These are phyloP conservation scores for Alternaria consortialis DNA, from an alignment of 2,329 filamentous ascomycete species.

Conservation along the genomic window DNA sequence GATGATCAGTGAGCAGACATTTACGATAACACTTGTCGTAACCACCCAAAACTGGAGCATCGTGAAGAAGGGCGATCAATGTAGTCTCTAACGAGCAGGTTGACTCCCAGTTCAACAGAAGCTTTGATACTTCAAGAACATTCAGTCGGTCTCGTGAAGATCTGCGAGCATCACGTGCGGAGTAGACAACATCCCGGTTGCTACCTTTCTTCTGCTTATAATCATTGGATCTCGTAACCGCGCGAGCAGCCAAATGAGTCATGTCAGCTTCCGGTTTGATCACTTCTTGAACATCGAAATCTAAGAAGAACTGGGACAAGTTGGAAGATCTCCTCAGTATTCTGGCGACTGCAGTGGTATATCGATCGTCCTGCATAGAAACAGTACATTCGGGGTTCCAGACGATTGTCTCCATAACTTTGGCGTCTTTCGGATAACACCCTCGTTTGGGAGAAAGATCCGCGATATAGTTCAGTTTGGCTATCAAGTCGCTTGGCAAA, in stretches of 20 bases:
- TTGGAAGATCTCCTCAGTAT: conserved; percentile 25
- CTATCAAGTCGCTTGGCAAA: conserved; percentile 2
- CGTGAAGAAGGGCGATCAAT: conserved; percentile 37
- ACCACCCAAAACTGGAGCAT: conserved; percentile 52
- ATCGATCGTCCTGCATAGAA: conserved; percentile 46
- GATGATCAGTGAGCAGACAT: conserved; percentile 51
- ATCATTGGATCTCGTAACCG: conserved; percentile 12
- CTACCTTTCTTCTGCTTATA: background rate
- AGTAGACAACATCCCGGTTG: conserved; percentile 18
- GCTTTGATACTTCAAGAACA: conserved; percentile 17
- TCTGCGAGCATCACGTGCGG: conserved; percentile 20
- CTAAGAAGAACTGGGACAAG: conserved; percentile 18
- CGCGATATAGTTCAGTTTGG: conserved; percentile 37
- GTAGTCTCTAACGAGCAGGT: conserved; percentile 10
- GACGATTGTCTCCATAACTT: conserved; percentile 40
- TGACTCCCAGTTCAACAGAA: conserved; percentile 22
- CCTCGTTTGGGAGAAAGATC: conserved; percentile 49
- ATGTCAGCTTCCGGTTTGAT: background rate
- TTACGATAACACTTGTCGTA: conserved; percentile 46
- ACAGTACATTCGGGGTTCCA: conserved; percentile 41
- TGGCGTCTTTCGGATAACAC: conserved; percentile 39
- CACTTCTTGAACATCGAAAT: background rate
- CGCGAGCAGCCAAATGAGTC: conserved; percentile 31
- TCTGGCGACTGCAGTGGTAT: conserved; percentile 18
- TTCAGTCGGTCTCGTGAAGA: conserved; percentile 13